Conservation (phyloP, 225 moss, liverwort and hornwort genomes). For the Antitrichia curtipendula region DNA sequence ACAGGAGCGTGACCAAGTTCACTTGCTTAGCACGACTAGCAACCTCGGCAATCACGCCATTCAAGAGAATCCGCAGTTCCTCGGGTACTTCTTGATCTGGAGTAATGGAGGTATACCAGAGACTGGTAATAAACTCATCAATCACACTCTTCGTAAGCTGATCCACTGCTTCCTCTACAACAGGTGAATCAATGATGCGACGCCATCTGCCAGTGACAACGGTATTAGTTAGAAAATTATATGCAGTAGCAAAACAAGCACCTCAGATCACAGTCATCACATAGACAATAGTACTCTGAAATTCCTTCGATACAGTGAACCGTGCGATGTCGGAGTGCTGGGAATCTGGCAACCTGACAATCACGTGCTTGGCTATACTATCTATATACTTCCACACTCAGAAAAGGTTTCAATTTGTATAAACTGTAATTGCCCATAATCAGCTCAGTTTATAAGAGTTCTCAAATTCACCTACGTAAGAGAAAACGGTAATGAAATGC, state of each 20-base stretch:
- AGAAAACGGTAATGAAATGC: background rate
- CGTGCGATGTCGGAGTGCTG: background rate
- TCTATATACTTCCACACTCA: background rate
- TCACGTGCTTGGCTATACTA: background rate
- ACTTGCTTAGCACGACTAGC: conserved; percentile 32
- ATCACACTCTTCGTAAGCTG: conserved; percentile 39
- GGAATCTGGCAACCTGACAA: background rate
- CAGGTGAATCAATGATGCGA: conserved; percentile 35
- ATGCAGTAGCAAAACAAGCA: background rate
- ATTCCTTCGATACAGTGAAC: background rate
- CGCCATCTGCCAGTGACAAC: conserved; percentile 44
- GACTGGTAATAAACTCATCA: conserved; percentile 40
- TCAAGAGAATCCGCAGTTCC: conserved; percentile 47
- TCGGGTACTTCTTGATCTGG: conserved; percentile 42
- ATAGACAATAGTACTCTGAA: background rate
- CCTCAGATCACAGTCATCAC: background rate
- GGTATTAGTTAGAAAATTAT: background rate
- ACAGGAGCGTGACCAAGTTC: conserved; percentile 35
- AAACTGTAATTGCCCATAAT: background rate
- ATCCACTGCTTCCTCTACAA: conserved; percentile 49
- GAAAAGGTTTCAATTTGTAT: background rate
- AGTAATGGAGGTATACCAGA: conserved; percentile 41
- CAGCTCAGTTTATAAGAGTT: background rate
- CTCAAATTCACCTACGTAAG: background rate
- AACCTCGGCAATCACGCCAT: conserved; percentile 46